These are phyloP conservation scores for Leccinum variicolor DNA, from an alignment of 768 basidiomycete genomes.

Conservation along the genomic window DNA sequence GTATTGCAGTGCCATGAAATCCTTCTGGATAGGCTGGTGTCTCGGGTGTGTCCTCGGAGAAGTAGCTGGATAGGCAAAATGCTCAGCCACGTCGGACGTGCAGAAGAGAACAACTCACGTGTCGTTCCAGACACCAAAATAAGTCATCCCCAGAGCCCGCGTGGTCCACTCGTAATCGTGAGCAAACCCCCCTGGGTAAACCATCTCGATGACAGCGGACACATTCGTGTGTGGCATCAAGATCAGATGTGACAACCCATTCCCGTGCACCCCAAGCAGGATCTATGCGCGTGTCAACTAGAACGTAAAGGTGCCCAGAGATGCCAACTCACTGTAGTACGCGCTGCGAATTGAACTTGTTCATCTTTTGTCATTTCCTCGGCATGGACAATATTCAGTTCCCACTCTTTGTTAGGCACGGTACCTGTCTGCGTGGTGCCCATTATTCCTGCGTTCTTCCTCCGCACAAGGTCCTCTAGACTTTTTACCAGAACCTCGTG, in stretches of 20 bases:
- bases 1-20: constrained; percentile 79
- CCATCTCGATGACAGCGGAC: constrained; percentile 84
- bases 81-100: not conserved
- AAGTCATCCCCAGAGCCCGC: constrained; percentile 64
- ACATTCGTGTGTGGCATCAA: constrained; percentile 74
- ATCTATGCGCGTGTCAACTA: constrained; percentile 39
- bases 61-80: constrained; percentile 11
- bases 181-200: constrained; percentile 77
- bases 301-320: not conserved
- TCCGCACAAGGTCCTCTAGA: constrained; percentile 46
- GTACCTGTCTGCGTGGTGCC: not conserved
- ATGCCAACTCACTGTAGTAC: constrained; percentile 58
- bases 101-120: constrained; percentile 43
- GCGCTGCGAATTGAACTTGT: constrained; percentile 61
- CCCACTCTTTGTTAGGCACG: constrained; percentile 41
- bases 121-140: constrained; percentile 82
- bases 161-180: constrained; percentile 88
- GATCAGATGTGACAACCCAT: constrained; percentile 81
- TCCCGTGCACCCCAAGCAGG: constrained; percentile 72
- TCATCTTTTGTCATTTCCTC: constrained; percentile 72
- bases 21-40: constrained; percentile 72
- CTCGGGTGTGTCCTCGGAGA: constrained; percentile 35
- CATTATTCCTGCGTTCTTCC: constrained; percentile 28
- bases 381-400: constrained; percentile 56
- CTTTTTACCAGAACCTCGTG: constrained; percentile 53